Evolutionary conservation across 208 protist genomes (phyloP).

Genomic region (Trichomonas tenax): DNA sequence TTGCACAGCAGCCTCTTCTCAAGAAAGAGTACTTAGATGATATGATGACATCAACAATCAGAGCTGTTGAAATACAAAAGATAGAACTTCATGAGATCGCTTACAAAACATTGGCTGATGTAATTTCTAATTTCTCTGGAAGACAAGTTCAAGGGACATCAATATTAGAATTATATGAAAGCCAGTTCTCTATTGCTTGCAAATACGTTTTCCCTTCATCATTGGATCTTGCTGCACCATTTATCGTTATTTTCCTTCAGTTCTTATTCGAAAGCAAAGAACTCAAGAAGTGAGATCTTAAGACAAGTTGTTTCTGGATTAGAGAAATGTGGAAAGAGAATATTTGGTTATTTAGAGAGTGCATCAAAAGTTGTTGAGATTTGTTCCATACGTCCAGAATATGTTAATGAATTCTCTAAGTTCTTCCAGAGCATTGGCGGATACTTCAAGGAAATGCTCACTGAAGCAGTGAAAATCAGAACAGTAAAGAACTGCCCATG

Average conservation of each 20-base stretch:
- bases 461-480: not conserved
- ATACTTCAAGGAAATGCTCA: not conserved
- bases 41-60: conserved; percentile 8
- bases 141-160: not conserved
- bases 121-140: not conserved
- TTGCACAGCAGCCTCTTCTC: not conserved
- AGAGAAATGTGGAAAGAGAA: not conserved
- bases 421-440: not conserved
- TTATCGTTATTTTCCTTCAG: not conserved
- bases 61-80: not conserved
- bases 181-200: not conserved
- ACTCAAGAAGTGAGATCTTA: not conserved
- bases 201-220: not conserved
- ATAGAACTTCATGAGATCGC: not conserved
- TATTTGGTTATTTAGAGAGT: not conserved
- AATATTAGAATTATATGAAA: not conserved
- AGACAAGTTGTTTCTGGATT: not conserved
- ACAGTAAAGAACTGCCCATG: not conserved
- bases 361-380: not conserved
- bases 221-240: not conserved
- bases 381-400: not conserved
- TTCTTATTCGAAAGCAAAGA: not conserved
- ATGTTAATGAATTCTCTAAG: not conserved
- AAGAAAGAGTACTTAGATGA: not conserved
- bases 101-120: not conserved